phyloP scores from a whole-genome alignment of 164 flowering plant genomes.

The Vitis riparia region DNA sequence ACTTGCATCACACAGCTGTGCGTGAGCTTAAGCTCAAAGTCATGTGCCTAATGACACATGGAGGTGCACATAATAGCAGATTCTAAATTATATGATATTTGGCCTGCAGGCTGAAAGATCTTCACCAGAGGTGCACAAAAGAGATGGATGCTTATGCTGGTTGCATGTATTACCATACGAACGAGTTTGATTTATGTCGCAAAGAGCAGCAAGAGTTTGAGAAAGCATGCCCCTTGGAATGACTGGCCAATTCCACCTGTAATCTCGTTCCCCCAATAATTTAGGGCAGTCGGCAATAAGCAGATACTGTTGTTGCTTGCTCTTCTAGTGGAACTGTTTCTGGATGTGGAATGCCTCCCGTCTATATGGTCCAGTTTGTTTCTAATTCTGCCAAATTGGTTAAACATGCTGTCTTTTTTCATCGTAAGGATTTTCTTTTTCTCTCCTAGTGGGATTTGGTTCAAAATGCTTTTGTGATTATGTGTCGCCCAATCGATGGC shows the following conservation, averaged over 20 bases:
- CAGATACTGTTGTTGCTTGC: constrained; percentile 11
- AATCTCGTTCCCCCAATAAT: constrained; percentile 11
- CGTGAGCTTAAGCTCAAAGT: too few relatives aligned
- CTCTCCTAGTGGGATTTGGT: too few relatives aligned
- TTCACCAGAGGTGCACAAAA: constrained; percentile 68
- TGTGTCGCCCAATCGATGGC: too few relatives aligned
- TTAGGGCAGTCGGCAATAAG: constrained; percentile 11
- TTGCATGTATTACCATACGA: constrained; percentile 91
- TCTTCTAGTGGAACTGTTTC: constrained; percentile 3
- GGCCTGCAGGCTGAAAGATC: constrained; percentile 57
- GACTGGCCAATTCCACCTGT: constrained; percentile 1
- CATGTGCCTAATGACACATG: background rate
- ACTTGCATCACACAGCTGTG: too few relatives aligned
- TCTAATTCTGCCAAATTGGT: background rate
- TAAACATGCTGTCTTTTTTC: too few relatives aligned
- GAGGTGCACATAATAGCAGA: too few relatives aligned
- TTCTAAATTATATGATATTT: constrained; percentile 1
- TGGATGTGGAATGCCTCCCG: background rate
- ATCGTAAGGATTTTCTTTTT: too few relatives aligned
- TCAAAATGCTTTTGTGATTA: too few relatives aligned
- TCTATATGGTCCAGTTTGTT: background rate
- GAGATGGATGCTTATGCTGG: constrained; percentile 83
- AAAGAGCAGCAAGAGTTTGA: constrained; percentile 83
- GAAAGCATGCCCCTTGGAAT: constrained; percentile 69
- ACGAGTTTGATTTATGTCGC: constrained; percentile 89